phyloP scores from a whole-genome alignment of 305 asterid species.

The Solanum hybrid region DNA sequence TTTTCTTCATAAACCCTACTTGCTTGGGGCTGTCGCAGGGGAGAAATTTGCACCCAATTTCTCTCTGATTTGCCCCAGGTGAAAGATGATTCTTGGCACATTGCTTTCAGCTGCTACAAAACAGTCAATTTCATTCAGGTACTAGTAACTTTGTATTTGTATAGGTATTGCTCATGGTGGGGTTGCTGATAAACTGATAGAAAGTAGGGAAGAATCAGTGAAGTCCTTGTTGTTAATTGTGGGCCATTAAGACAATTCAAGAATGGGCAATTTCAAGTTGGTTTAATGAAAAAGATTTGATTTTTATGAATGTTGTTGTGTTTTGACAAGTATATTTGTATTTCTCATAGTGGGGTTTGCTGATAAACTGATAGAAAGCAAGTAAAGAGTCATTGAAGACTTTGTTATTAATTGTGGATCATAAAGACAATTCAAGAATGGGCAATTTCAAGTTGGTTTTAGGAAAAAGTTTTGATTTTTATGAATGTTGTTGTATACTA shows the following conservation, averaged over 20 bases:
- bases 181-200: not conserved
- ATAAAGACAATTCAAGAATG: not conserved
- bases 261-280: not conserved
- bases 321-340: not conserved
- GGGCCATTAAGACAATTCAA: not conserved
- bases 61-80: not conserved
- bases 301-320: not conserved
- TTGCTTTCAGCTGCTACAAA: constrained; percentile 1
- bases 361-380: not conserved
- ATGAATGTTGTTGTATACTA: not conserved
- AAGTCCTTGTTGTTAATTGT: not conserved
- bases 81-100: constrained; percentile 9
- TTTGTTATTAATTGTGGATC: not conserved
- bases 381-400: not conserved
- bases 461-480: not conserved
- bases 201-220: not conserved
- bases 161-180: not conserved
- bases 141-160: not conserved
- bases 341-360: not conserved
- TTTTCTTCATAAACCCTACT: not conserved
- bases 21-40: not conserved
- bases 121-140: constrained; percentile 8
- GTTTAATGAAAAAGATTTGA: not conserved
- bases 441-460: not conserved
- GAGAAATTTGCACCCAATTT: not conserved